Base-by-base conservation (phyloP, 1,284 basidiomycete genomes). In the Peniophora sp. region DNA sequence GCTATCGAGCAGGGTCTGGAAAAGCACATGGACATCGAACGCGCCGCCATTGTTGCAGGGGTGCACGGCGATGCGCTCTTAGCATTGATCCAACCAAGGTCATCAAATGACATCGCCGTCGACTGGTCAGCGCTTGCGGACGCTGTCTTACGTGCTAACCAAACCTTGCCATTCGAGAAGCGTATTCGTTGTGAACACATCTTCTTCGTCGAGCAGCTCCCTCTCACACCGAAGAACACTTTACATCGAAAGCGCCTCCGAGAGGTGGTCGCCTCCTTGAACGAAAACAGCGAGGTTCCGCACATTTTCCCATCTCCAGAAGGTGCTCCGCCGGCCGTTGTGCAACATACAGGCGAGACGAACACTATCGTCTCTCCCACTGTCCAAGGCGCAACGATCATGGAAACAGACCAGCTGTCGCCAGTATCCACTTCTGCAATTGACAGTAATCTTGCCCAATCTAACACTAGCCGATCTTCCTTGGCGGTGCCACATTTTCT, bases 201-300 rank as follows among this genome's bases (percentile, higher is more conserved):
- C 22, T 24, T 52, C 9, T 17, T 58, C 38, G 56, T 58, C 3
- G 51, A 52, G 14, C 22, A 49, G 12, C 53, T 58, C 10, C 56
- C 56, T 5, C 24, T 53, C 22, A 56, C 56, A 14, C 44, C 51
- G 38, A 58, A 58, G 43, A n/a, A 47, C 11, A 55, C 55, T 6
- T 27, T 58, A 11, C 50, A 56, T 25, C 17, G 56, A 32, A 58
- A 58, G 45, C 49, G 46, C 20, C 22, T 58, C 14, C 53, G 52
- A 47, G 48, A 52, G 14, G 50, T 54, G 10, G 34, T 35, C 34
- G 10, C 34, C 10, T 36, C 10, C 34, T 10, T 36, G 34, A n/a
- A 36, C 10, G n/a, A n/a, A 10, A n/a, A 36, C 34, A 36, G 34
- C 34, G 34, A 36, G 10, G 10, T 36, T 36, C 34, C 34, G 10